Evolutionary conservation across 192 early-diverging fungal genomes (phyloP).

Genomic region (Glomus cerebriforme): DNA sequence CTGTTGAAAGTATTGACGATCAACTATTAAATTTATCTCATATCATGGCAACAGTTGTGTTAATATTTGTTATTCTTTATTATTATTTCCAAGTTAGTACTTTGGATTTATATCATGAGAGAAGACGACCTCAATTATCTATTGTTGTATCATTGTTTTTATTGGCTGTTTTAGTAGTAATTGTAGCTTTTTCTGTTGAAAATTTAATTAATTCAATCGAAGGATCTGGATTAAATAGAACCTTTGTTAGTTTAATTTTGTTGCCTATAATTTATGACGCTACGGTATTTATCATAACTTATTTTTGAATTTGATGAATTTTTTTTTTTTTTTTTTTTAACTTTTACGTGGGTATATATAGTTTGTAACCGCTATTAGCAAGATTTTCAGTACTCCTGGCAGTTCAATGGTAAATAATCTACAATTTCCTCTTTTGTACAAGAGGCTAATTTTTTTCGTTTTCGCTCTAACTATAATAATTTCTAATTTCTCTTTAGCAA

Average conservation of each 20-base stretch:
- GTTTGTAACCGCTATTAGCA: too few relatives aligned
- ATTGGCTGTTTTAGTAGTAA: slow-evolving; percentile 60
- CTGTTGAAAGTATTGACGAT: slow-evolving; percentile 51
- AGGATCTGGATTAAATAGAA: slow-evolving; percentile 68
- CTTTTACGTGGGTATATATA: too few relatives aligned
- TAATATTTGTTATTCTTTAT: slow-evolving; percentile 66
- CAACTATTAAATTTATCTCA: slow-evolving; percentile 62
- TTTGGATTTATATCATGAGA: slow-evolving; percentile 52
- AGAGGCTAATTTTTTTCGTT: too few relatives aligned
- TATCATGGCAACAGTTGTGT: slow-evolving; percentile 65
- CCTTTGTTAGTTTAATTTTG: slow-evolving; percentile 89
- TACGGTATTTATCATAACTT: too few relatives aligned
- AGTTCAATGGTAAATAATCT: too few relatives aligned
- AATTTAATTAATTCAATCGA: slow-evolving; percentile 82
- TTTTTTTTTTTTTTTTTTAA: too few relatives aligned
- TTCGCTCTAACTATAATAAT: too few relatives aligned
- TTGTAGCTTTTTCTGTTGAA: slow-evolving; percentile 81
- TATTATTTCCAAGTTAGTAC: slow-evolving; percentile 83
- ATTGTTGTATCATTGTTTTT: slow-evolving; percentile 52
- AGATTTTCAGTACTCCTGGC: too few relatives aligned
- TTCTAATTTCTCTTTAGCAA: too few relatives aligned
- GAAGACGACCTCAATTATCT: slow-evolving; percentile 60
- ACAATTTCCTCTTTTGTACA: too few relatives aligned
- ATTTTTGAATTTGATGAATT: too few relatives aligned
- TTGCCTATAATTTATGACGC: slow-evolving; percentile 50